phyloP scores from a whole-genome alignment of 2,329 filamentous ascomycete species.

The Penicillium brasilianum region DNA sequence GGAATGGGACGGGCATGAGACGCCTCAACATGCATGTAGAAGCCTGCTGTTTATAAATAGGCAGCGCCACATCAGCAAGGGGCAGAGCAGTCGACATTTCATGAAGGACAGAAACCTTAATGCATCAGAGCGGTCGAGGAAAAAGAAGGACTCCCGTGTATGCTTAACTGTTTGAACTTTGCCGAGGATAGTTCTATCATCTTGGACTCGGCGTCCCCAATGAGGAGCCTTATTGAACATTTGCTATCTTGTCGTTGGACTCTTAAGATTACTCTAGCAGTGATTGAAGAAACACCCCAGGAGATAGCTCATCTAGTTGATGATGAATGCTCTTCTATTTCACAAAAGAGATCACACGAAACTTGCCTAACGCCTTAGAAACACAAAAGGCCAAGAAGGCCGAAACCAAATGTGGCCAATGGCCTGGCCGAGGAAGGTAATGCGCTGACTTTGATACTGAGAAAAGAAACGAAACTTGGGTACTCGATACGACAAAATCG shows the following conservation, averaged over 20 bases:
- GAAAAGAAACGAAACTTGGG: slow-evolving; percentile 36
- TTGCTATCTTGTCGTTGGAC: background rate
- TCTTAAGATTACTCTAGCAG: background rate
- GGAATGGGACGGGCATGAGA: background rate
- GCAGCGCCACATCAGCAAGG: background rate
- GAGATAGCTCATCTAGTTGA: slow-evolving; percentile 15
- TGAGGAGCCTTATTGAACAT: background rate
- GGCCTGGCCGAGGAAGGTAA: slow-evolving; percentile 26
- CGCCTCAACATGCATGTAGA: background rate
- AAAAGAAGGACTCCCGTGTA: too few relatives aligned
- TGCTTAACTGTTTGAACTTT: background rate
- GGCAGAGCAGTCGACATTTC: background rate
- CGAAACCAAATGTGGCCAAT: slow-evolving; percentile 28
- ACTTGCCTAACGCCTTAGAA: slow-evolving; percentile 36
- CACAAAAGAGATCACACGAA: slow-evolving; percentile 29
- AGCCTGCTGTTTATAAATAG: background rate
- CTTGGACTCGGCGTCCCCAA: background rate
- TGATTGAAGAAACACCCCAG: slow-evolving; percentile 4
- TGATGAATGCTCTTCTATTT: slow-evolving; percentile 35
- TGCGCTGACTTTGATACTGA: slow-evolving; percentile 37
- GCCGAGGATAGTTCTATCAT: background rate
- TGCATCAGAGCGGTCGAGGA: too few relatives aligned
- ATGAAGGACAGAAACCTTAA: background rate
- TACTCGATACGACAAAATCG: slow-evolving; percentile 36
- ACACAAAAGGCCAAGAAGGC: slow-evolving; percentile 22